These are phyloP conservation scores for Periconia sp. DNA, from an alignment of 2,329 filamentous ascomycete species.

Conservation along the genomic window DNA sequence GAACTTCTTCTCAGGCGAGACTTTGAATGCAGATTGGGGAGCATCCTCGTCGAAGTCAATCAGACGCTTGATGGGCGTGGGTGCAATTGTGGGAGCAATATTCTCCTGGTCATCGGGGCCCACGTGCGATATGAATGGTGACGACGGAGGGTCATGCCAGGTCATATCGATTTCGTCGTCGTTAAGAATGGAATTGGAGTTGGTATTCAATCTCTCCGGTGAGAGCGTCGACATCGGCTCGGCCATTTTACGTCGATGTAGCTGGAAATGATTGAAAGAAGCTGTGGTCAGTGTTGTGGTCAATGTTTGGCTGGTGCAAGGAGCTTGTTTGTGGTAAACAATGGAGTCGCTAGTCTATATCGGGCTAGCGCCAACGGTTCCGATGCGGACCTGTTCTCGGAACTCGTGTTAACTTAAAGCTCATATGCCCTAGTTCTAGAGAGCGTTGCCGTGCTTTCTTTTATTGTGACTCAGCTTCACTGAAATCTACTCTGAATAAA, in stretches of 20 bases:
- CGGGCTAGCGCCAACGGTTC: neutral
- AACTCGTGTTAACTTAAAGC: no score
- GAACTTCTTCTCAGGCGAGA: constrained; percentile 36
- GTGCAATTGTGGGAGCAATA: constrained; percentile 29
- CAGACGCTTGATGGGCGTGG: constrained; percentile 31
- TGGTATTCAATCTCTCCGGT: constrained; percentile 36
- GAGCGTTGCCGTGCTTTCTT: no score
- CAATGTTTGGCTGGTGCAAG: constrained; percentile 13
- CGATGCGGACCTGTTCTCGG: constrained; percentile 1
- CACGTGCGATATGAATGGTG: constrained; percentile 56
- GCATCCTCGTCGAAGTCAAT: constrained; percentile 28
- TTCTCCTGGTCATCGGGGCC: constrained; percentile 48
- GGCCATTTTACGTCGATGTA: constrained; percentile 30
- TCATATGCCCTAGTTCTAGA: no score
- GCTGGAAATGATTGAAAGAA: constrained; percentile 15
- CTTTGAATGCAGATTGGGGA: constrained; percentile 40
- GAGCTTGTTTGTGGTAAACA: neutral
- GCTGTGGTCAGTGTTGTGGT: constrained; percentile 23
- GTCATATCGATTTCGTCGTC: constrained; percentile 44
- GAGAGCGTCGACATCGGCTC: constrained; percentile 40
- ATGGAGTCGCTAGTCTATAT: no score
- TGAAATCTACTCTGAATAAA: no score
- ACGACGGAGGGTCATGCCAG: constrained; percentile 53
- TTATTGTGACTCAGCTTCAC: no score
- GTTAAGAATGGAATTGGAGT: constrained; percentile 21